Conservation (phyloP, 495 filamentous ascomycete species). For the Hypoxylon fuscum region DNA sequence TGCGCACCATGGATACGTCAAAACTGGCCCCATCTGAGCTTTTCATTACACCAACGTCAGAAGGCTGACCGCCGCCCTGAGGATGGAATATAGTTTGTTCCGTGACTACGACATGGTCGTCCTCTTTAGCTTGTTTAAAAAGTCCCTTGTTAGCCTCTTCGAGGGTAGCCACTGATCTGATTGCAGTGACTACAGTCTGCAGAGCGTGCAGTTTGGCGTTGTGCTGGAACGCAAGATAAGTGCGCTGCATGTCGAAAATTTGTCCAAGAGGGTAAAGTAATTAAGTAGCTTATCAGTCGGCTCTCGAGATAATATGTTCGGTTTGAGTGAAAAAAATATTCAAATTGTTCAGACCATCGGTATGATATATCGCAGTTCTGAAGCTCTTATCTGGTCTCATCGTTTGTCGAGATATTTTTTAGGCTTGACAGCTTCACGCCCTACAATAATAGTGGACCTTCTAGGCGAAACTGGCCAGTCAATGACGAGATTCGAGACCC, state of each 20-base stretch:
- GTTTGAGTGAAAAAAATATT: background rate
- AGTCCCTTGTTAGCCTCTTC: constrained; percentile 56
- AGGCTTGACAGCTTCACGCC: constrained; percentile 27
- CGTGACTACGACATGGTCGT: constrained; percentile 63
- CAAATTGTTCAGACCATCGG: background rate
- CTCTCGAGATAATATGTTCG: background rate
- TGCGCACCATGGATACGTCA: constrained; percentile 61
- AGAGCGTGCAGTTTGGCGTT: constrained; percentile 59
- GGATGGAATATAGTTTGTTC: constrained; percentile 71
- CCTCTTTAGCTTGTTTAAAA: constrained; percentile 58
- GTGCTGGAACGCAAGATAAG: constrained; percentile 64
- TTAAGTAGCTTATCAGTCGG: background rate
- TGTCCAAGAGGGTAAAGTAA: background rate
- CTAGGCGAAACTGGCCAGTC: constrained; percentile 13
- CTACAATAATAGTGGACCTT: constrained; percentile 20
- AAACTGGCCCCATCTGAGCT: constrained; percentile 46
- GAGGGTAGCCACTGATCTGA: constrained; percentile 56
- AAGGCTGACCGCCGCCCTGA: constrained; percentile 73
- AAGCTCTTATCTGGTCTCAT: background rate
- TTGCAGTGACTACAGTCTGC: constrained; percentile 53
- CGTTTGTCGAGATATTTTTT: constrained; percentile 20
- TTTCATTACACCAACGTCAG: constrained; percentile 64
- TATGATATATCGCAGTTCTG: constrained; percentile 2
- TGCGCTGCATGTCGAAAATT: constrained; percentile 47
- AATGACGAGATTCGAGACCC: constrained; percentile 11